These are phyloP conservation scores for Marsdenia floribunda DNA, from an alignment of 257 asterid genomes.

Conservation along the genomic window DNA sequence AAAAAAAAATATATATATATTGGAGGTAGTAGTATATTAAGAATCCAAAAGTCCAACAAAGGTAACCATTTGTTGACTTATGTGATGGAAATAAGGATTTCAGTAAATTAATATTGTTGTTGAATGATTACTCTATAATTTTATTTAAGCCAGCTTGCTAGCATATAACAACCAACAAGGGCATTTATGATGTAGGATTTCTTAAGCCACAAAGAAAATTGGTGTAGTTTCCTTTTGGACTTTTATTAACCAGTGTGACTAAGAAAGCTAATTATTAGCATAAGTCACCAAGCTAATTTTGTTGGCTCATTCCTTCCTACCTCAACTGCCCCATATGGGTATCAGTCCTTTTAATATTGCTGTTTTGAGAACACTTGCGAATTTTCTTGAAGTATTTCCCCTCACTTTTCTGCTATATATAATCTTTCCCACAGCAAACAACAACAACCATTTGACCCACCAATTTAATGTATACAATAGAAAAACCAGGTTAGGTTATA, in stretches of 20 bases:
- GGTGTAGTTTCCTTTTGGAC: no score
- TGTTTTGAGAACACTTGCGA: neutral
- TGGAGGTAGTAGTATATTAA: no score
- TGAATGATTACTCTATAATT: neutral
- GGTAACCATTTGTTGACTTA: neutral
- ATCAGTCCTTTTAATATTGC: neutral
- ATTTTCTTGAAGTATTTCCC: neutral
- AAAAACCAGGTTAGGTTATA: neutral
- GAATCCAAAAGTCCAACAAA: neutral
- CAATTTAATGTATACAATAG: conserved; percentile 1
- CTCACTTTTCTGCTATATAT: neutral
- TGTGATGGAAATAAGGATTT: neutral
- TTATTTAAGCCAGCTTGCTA: neutral
- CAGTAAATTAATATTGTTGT: neutral
- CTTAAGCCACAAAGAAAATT: neutral
- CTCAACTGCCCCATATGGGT: conserved; percentile 1
- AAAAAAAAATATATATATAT: no score
- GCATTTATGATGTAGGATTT: neutral
- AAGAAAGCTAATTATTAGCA: neutral
- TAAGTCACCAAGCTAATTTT: conserved; percentile 1
- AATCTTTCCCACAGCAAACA: neutral
- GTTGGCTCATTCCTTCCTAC: conserved; percentile 10
- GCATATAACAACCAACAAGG: neutral
- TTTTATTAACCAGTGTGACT: neutral
- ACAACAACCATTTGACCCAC: conserved; percentile 3